Percentiles rank a stretch among this genome's conserved stretches.
These are phyloP conservation scores for Vishniacozyma victoriae DNA, from an alignment of 768 basidiomycete species.

Conservation along the genomic window DNA sequence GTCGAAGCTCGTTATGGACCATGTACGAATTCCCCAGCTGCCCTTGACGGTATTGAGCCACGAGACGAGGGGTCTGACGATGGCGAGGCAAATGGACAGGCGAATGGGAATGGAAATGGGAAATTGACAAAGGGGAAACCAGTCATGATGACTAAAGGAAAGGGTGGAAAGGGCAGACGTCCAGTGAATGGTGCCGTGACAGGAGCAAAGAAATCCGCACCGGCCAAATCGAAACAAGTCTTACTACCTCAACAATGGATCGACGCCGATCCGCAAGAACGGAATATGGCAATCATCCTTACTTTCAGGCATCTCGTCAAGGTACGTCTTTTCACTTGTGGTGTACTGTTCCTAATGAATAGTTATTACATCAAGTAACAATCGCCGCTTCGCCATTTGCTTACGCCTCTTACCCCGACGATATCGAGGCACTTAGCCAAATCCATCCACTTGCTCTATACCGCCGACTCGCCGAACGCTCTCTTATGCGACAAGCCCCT, in stretches of 20 bases:
- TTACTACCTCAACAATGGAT: conserved; percentile 41
- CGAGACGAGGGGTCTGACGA: conserved; percentile 11
- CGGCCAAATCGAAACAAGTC: conserved; percentile 11
- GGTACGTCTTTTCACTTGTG: conserved; percentile 21
- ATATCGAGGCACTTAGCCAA: conserved; percentile 39
- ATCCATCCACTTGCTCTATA: conserved; percentile 46
- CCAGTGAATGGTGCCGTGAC: conserved; percentile 26
- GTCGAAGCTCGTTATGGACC: conserved; percentile 40
- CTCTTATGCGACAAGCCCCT: conserved; percentile 18
- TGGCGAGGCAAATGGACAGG: neutral
- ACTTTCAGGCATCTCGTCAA: conserved; percentile 46
- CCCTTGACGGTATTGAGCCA: conserved; percentile 32
- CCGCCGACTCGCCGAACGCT: conserved; percentile 39
- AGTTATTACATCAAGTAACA: conserved; percentile 43
- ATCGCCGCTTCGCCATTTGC: conserved; percentile 42
- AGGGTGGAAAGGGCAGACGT: conserved; percentile 28
- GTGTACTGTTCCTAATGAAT: neutral
- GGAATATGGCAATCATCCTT: conserved; percentile 45
- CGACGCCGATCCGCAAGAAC: conserved; percentile 30
- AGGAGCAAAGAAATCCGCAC: conserved; percentile 13
- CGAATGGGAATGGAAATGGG: neutral
- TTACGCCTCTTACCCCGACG: conserved; percentile 39
- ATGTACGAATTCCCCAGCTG: conserved; percentile 26
- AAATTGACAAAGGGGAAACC: neutral
- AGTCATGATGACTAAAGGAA: conserved; percentile 6